phyloP scores from a whole-genome alignment of 176 grass and related monocot species.

The Saccharum officinarum region DNA sequence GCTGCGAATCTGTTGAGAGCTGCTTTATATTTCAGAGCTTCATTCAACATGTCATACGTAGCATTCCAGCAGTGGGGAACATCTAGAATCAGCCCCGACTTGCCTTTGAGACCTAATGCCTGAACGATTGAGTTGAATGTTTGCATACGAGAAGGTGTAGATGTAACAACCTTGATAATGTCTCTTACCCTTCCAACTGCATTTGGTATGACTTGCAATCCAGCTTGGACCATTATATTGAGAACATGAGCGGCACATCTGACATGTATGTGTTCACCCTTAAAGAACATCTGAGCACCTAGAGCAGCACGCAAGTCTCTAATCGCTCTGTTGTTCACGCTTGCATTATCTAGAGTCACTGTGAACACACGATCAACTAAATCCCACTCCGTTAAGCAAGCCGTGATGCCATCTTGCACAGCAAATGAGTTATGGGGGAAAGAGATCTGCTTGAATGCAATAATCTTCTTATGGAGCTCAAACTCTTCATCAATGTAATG shows the following conservation, averaged over 20 bases:
- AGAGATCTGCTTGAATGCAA: too few relatives aligned
- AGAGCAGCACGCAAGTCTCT: neutral
- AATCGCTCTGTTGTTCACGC: neutral
- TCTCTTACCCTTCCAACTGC: neutral
- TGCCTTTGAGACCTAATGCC: too few relatives aligned
- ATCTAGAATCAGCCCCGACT: too few relatives aligned
- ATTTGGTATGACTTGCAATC: neutral
- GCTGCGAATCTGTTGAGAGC: too few relatives aligned
- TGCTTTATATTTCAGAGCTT: too few relatives aligned
- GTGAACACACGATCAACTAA: neutral
- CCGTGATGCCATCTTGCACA: neutral
- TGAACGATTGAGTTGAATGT: too few relatives aligned
- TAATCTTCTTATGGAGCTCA: too few relatives aligned
- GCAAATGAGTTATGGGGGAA: neutral
- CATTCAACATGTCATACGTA: too few relatives aligned
- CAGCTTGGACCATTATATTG: neutral
- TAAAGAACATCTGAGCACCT: neutral
- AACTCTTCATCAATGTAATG: too few relatives aligned
- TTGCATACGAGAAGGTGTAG: too few relatives aligned
- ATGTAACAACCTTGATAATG: neutral
- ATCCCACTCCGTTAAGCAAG: neutral
- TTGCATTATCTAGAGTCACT: neutral
- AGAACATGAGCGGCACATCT: neutral
- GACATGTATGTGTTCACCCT: neutral
- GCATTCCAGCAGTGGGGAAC: too few relatives aligned